Base-by-base conservation (phyloP, 768 basidiomycete genomes). In the Tylopilus balloui region DNA sequence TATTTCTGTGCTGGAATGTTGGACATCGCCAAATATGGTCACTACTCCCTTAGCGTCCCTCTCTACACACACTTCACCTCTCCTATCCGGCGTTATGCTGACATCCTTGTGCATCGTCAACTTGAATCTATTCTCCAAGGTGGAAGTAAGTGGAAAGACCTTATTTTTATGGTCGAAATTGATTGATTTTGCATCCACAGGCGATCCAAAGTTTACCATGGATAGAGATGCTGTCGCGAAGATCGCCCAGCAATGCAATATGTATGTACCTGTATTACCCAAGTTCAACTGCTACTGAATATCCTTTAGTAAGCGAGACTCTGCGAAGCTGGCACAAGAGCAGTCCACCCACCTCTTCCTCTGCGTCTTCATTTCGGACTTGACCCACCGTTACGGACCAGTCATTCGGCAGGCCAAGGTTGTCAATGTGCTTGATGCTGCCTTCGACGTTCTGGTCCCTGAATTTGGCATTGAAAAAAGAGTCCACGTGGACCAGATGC, bases 1-100 rank as follows among this genome's bases (percentile, higher is more conserved):
- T 99, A 99, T 71, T 98, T 98, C 83, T 99, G 96, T 64, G 81
- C 93, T 21, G 96, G 96, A 54, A 97, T 97, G 95, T 75, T 99
- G 58, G 96, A 99, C 69, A 99, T 99, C 61, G 92, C 93, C 35
- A 97, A 97, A 73, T 99, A 98, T 63, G 72, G 81, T 25, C 96
- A 99, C 69, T 98, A 91, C 66, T 85, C 94, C 0, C 73, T 98
- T 56, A 95, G 84, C 56, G 73, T 81, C 6, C 93, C 96, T 15
- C 76, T 99, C 37, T 99, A 98, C 72, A 95, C 88, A 9, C 88
- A 92, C 67, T 92, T 90, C 71, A 92, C 89, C 1, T 92, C 86
- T 6, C 96, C 93, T 9, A 93, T 96, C 58, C 84, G 91, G 43
- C 88, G 91, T 17, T 92, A 93, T 63, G 91, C 92, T 43, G 96